Evolutionary conservation across 192 early-diverging fungal species (phyloP), one percentile per base, ranked within the genome.

Genomic region (Dimargaris verticillata): DNA sequence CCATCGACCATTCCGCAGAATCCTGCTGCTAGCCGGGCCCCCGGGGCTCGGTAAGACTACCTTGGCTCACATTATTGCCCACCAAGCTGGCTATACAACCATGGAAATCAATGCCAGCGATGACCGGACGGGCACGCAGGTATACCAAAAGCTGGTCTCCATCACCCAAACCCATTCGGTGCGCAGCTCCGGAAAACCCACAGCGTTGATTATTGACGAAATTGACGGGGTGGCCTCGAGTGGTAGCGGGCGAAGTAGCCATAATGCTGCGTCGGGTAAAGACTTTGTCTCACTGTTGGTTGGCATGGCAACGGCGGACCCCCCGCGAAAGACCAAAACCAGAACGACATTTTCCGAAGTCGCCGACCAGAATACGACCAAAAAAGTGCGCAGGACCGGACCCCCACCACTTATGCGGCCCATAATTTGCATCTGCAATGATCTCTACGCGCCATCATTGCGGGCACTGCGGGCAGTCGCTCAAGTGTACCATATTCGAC

Each of bases 391-490:
- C 49, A 20, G 18, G 18, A n/a, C 58, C 14, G 63, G 64, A 20
- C 61, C 41, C 44, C 63, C 64, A 5, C 80, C 81, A 7, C 73
- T 94, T 22, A 70, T 88, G 53, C 77, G 93, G 5, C 95, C 95
- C 49, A 93, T 99, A 53, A 96, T 99, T 43, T 99, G 93, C 68
- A 95, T 99, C 61, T 99, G 95, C 79, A 99, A 99, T 70, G 92
- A 96, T 70, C 83, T 77, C 57, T 99, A 89, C 72, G 87, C 89
- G 5, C 81, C 92, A 22, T 88, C 83, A 11, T 72, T 99, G 57
- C 85, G 92, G 28, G 86, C 88, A 1, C 72, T 99, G 45, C 79
- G 92, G 18, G 69, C 70, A n/a, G 77, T 88, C 43, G 87, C 90
- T 9, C 80, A 90, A 61, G 70, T 82, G 44, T 69, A 83, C 64